Conservation (phyloP, 345 rosid genomes). For the Durio zibethinus region DNA sequence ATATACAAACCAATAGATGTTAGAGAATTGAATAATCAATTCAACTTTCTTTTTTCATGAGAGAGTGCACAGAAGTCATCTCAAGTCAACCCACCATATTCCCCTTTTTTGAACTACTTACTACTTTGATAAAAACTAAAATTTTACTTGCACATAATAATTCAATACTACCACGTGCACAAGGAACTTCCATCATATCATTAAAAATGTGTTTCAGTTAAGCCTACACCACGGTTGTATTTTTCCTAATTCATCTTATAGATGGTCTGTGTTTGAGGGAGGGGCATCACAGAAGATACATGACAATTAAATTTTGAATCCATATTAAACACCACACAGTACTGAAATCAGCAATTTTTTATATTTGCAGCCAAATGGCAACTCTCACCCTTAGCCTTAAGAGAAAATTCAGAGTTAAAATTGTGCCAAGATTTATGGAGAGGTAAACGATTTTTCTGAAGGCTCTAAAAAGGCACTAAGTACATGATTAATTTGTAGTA, state of each 20-base stretch:
- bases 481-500: background rate
- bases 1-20: background rate
- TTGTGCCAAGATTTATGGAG: background rate
- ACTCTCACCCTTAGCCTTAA: background rate
- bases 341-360: background rate
- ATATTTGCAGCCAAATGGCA: background rate
- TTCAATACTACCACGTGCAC: background rate
- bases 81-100: background rate
- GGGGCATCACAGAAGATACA: background rate
- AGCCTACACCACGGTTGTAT: background rate
- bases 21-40: background rate
- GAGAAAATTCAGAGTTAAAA: background rate
- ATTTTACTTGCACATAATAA: background rate
- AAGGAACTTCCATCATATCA: background rate
- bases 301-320: background rate
- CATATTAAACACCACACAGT: background rate
- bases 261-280: background rate
- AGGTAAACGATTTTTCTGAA: background rate
- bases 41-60: background rate
- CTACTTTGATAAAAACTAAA: background rate
- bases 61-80: background rate
- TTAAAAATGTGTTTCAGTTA: background rate
- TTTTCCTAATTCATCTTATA: background rate
- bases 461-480: background rate
- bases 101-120: background rate